Evolutionary conservation across 2,329 filamentous ascomycete species (phyloP).

Genomic region (Diaporthe vaccinii): DNA sequence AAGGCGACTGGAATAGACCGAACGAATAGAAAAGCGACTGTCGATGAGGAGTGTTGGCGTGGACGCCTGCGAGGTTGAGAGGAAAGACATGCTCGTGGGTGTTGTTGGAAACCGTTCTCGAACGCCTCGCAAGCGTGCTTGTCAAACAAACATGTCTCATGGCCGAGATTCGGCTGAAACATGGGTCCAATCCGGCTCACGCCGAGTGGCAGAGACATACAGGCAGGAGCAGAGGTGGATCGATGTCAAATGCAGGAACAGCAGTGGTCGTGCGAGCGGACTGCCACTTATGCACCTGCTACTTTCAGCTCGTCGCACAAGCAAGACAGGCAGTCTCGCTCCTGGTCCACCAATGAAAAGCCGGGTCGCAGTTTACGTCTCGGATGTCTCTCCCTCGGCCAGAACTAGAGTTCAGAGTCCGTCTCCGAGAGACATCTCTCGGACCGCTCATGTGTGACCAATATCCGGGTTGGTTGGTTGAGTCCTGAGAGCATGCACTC

Average conservation of each 20-base stretch:
- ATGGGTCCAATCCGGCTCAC: constrained; percentile 10
- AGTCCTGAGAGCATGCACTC: not conserved
- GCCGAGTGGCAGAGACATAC: constrained; percentile 16
- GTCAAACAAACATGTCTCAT: constrained; percentile 29
- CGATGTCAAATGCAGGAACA: constrained; percentile 21
- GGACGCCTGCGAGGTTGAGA: not conserved
- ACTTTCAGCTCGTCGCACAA: constrained; percentile 15
- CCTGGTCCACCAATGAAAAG: constrained; percentile 4
- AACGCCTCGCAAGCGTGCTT: constrained; percentile 16
- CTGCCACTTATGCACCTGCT: not conserved
- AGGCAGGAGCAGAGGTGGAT: constrained; percentile 6
- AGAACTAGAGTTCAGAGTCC: not conserved
- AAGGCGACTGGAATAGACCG: too few species aligned
- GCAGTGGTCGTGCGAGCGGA: not conserved
- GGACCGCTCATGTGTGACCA: not conserved
- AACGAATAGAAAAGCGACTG: not conserved
- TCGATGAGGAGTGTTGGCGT: too few species aligned
- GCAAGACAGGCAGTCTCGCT: constrained; percentile 1
- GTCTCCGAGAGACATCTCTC: not conserved
- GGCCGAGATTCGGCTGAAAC: constrained; percentile 12
- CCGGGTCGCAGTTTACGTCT: not conserved
- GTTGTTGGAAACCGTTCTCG: constrained; percentile 15
- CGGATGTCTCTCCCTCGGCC: not conserved
- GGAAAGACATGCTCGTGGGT: not conserved
- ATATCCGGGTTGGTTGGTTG: not conserved